Conservation (phyloP, 192 early-diverging fungal species). For the Umbelopsis vinacea region DNA sequence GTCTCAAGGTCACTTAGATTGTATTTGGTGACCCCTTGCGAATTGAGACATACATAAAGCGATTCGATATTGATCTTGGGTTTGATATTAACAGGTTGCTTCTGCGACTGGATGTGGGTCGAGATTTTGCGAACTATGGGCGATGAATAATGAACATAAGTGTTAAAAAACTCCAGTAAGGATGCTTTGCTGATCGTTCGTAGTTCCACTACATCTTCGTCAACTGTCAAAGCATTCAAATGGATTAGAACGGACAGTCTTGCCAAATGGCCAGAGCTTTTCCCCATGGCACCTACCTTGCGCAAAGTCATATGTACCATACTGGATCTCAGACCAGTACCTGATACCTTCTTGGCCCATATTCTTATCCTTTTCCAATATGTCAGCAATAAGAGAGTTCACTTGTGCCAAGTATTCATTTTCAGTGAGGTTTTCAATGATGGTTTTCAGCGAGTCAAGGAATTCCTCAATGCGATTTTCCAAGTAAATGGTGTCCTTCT, state of each 20-base stretch:
- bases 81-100: slow-evolving; percentile 13
- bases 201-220: slow-evolving; percentile 66
- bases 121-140: slow-evolving; percentile 62
- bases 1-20: slow-evolving; percentile 34
- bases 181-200: slow-evolving; percentile 46
- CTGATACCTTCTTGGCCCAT: slow-evolving; percentile 68
- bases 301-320: slow-evolving; percentile 80
- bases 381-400: slow-evolving; percentile 62
- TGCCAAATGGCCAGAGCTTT: too few species aligned
- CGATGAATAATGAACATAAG: slow-evolving; percentile 59
- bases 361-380: slow-evolving; percentile 79
- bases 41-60: slow-evolving; percentile 40
- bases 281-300: slow-evolving; percentile 32
- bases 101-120: slow-evolving; percentile 68
- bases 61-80: slow-evolving; percentile 46
- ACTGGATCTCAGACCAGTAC: slow-evolving; percentile 72
- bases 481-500: slow-evolving; percentile 76
- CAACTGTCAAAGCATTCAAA: slow-evolving; percentile 37
- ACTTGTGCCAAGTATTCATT: slow-evolving; percentile 70
- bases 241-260: too few species aligned
- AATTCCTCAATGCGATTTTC: slow-evolving; percentile 75
- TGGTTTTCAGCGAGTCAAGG: slow-evolving; percentile 44
- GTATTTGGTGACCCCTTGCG: slow-evolving; percentile 30
- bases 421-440: slow-evolving; percentile 62
- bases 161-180: slow-evolving; percentile 64